phyloP scores from a whole-genome alignment of 2,329 filamentous ascomycete species.

The Arthrobotrys megalospora region DNA sequence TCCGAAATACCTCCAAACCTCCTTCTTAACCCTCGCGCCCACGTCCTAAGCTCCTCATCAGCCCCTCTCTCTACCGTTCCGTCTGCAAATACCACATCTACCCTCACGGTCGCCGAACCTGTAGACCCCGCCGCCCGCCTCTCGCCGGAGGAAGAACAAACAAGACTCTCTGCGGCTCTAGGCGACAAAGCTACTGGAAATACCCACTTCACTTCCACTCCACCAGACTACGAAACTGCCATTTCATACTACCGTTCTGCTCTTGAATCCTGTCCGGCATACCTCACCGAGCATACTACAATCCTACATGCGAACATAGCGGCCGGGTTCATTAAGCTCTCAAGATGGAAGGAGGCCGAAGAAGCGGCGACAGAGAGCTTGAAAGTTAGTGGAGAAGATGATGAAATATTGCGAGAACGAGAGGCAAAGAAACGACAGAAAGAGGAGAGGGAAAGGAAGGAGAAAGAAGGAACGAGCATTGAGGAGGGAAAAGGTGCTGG shows the following conservation, averaged over 20 bases:
- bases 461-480: slow-evolving; percentile 23
- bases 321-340: slow-evolving; percentile 53
- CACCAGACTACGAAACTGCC: slow-evolving; percentile 59
- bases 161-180: slow-evolving; percentile 21
- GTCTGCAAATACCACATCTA: slow-evolving; percentile 33
- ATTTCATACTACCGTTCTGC: slow-evolving; percentile 58
- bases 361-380: slow-evolving; percentile 48
- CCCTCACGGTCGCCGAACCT: neutral
- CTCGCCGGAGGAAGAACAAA: slow-evolving; percentile 69
- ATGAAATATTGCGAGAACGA: slow-evolving; percentile 32
- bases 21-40: slow-evolving; percentile 55
- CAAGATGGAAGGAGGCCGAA: slow-evolving; percentile 59
- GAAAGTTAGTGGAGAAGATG: slow-evolving; percentile 54
- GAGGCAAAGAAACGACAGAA: slow-evolving; percentile 35
- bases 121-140: slow-evolving; percentile 66
- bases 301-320: slow-evolving; percentile 59
- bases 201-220: slow-evolving; percentile 50
- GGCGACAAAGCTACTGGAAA: slow-evolving; percentile 49
- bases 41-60: slow-evolving; percentile 45
- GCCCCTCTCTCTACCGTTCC: slow-evolving; percentile 56
- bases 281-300: slow-evolving; percentile 25
- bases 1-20: slow-evolving; percentile 51
- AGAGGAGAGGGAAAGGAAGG: slow-evolving; percentile 39
- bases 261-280: slow-evolving; percentile 43
- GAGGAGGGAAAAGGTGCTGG: slow-evolving; percentile 26